Percentiles rank a stretch among this genome's conserved stretches.
phyloP scores from a whole-genome alignment of 208 protist species.

The Acanthamoeba sp. region DNA sequence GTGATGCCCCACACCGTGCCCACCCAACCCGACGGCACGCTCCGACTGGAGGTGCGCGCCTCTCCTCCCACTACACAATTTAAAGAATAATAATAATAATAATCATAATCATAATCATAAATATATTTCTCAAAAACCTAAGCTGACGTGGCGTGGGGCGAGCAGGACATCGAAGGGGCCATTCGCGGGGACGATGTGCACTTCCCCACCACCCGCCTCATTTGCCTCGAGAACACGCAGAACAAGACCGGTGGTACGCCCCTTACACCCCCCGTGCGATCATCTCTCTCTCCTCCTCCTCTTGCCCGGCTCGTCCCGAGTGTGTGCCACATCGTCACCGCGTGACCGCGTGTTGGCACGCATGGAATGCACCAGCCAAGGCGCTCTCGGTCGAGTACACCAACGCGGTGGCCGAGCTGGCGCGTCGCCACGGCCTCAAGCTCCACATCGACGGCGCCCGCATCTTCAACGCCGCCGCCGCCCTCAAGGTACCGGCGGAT shows the following conservation, averaged over 20 bases:
- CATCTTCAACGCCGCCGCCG: constrained; percentile 80
- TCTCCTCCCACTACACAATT: not conserved
- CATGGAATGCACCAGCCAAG: not conserved
- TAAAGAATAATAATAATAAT: not conserved
- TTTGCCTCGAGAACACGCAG: constrained; percentile 84
- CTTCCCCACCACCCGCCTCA: constrained; percentile 72
- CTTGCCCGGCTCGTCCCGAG: no score
- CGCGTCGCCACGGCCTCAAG: constrained; percentile 49
- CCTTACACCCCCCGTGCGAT: not conserved
- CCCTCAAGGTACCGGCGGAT: not conserved
- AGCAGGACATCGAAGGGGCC: constrained; percentile 25
- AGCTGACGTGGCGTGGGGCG: no score
- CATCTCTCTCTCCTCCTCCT: not conserved
- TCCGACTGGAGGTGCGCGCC: constrained; percentile 48
- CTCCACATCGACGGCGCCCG: constrained; percentile 87
- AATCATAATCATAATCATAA: not conserved
- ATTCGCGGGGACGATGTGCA: constrained; percentile 76
- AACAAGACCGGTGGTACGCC: constrained; percentile 3
- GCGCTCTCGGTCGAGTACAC: constrained; percentile 62
- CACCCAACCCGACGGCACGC: constrained; percentile 68
- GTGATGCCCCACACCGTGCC: constrained; percentile 49
- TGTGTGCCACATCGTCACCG: not conserved
- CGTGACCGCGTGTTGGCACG: not conserved
- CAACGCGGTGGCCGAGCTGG: constrained; percentile 19
- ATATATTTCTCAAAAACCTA: no score